These are phyloP conservation scores for Leishmania arabica DNA, from an alignment of 208 protist genomes.

Conservation along the genomic window DNA sequence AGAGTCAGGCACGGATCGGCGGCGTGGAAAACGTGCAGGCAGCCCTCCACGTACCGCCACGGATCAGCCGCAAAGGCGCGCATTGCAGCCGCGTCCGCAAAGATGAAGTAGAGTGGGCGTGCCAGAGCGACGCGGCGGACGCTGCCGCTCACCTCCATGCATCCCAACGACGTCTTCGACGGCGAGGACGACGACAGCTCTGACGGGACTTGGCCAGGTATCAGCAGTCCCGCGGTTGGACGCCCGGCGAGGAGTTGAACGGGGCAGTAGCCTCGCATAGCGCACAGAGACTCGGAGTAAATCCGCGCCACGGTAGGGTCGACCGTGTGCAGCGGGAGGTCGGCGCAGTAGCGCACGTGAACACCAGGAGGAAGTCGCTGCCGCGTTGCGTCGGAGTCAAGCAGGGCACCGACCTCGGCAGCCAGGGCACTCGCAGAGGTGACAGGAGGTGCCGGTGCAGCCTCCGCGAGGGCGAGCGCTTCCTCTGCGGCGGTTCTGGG, in stretches of 20 bases:
- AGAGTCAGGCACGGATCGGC: constrained; percentile 46
- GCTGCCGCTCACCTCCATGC: constrained; percentile 55
- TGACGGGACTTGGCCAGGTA: constrained; percentile 37
- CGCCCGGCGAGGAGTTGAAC: constrained; percentile 39
- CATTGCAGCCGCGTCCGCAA: constrained; percentile 41
- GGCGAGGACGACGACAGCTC: neutral
- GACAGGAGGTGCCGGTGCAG: constrained; percentile 12
- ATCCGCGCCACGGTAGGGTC: constrained; percentile 36
- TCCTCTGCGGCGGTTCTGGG: constrained; percentile 44
- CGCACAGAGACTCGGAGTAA: constrained; percentile 62
- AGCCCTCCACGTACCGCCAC: constrained; percentile 47
- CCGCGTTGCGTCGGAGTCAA: constrained; percentile 25
- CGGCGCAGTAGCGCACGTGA: constrained; percentile 40
- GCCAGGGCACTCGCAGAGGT: constrained; percentile 17
- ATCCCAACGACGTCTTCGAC: constrained; percentile 34
- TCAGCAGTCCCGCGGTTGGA: constrained; percentile 28
- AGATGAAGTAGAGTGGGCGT: constrained; percentile 50
- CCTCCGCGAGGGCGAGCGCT: constrained; percentile 27
- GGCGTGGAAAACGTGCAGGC: constrained; percentile 37
- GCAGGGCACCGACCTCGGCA: constrained; percentile 22
- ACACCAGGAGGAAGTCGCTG: constrained; percentile 26
- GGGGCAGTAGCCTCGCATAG: constrained; percentile 67
- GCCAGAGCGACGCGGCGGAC: constrained; percentile 20
- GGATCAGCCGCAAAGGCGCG: constrained; percentile 53
- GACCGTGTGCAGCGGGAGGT: constrained; percentile 39